Evolutionary conservation across 139 green algal genomes (phyloP), one percentile per base, ranked within the genome.

Genomic region (Ettlia oleoabundans): DNA sequence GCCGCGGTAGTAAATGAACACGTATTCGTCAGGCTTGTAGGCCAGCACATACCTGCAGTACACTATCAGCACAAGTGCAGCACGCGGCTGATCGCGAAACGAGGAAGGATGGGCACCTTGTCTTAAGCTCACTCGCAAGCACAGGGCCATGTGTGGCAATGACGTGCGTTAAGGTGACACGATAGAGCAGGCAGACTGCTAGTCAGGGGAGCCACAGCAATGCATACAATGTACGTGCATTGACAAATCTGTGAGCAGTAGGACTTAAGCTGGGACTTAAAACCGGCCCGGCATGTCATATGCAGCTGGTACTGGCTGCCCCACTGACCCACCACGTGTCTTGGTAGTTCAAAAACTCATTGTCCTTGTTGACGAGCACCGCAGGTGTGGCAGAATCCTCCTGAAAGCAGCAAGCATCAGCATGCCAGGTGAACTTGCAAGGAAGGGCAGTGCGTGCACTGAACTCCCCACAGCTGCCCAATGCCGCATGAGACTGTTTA

Each of bases 1-100:
- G 52, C 94, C 94, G 2, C 79, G 85, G 86, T 98, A 98, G 87
- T 97, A 97, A n/a, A 98, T 86, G 51, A 96, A 83, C 8, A 93
- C 83, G 68, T 96, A 98, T 42, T 93, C 83, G 76, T 96, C 89
- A 15, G 91, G 88, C 76, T 94, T 94, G 43, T 67, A 91, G 3
- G 77, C 85, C 41, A 97, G 64, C n/a, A 97, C 90, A 85, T 96
- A 97, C 90, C 89, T 89, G 85, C 1, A n/a, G 41, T 32, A 52
- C n/a, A 53, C 19, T 33, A 75, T n/a, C 18, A 41, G 66, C 30
- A 22, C 66, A 72, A 58, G 47, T 15, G n/a, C n/a, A n/a, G n/a
- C n/a, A n/a, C n/a, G n/a, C n/a, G n/a, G n/a, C n/a, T n/a, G n/a
- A n/a, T n/a, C n/a, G n/a, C n/a, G n/a, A n/a, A n/a, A n/a, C n/a